Percentiles rank a stretch among this genome's conserved stretches.
Evolutionary conservation across 2,329 filamentous ascomycete species (phyloP).

Genomic region (Aspergillus sp.): DNA sequence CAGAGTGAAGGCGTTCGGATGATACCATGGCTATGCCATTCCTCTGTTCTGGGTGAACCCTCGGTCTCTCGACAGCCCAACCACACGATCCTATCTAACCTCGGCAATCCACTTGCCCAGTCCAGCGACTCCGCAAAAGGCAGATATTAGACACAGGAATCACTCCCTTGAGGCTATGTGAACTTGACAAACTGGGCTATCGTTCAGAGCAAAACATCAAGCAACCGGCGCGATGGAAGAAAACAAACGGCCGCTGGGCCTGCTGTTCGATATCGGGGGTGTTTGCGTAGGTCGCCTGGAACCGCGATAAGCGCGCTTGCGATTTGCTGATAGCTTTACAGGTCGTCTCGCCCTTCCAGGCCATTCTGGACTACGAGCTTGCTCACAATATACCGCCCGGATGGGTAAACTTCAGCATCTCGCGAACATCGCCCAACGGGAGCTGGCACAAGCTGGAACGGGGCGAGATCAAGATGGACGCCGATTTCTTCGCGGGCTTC

Average conservation of each 20-base stretch:
- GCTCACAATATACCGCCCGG: conserved; percentile 67
- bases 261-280: conserved; percentile 92
- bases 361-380: conserved; percentile 83
- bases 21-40: too few species aligned
- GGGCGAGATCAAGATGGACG: conserved; percentile 68
- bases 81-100: conserved; percentile 10
- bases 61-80: background rate
- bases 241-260: conserved; percentile 53
- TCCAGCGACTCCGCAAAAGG: conserved; percentile 6
- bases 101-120: conserved; percentile 16
- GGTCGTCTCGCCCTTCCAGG: conserved; percentile 86
- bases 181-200: too few species aligned
- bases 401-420: conserved; percentile 88
- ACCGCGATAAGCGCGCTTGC: background rate
- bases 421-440: conserved; percentile 64
- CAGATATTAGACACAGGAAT: background rate
- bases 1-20: too few species aligned
- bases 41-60: too few species aligned
- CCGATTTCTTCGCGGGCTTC: conserved; percentile 67
- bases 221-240: conserved; percentile 26
- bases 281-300: conserved; percentile 64
- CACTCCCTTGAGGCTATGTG: too few species aligned
- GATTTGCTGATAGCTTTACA: conserved; percentile 27
- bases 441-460: conserved; percentile 84
- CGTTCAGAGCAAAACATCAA: too few species aligned